Base-by-base conservation (phyloP, 768 basidiomycete genomes). In the Hypsizygus marmoreus region DNA sequence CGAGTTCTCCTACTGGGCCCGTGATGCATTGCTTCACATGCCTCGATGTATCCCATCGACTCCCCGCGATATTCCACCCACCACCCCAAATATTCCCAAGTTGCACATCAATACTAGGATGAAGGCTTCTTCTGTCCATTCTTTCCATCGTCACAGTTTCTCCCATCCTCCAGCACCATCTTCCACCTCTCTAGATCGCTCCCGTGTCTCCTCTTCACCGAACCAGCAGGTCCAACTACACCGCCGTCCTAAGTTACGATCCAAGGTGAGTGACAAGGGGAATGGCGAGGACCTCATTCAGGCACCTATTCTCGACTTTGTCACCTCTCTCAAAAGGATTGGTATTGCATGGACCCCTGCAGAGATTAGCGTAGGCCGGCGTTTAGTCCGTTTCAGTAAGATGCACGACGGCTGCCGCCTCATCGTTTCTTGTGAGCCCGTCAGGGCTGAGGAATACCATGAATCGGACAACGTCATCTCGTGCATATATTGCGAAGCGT, bases 401-500 rank as follows among this genome's bases (percentile, higher is more conserved):
- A 64, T 86, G 6, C 89, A 87, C 62, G 83, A 89, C 42, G 90
- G 89, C 19, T 76, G 82, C 46, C 77, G 74, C 16, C 80, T 98
- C 50, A 84, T 84, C 53, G 78, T 93, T 23, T 82, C 85, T 11
- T 95, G 91, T 65, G 81, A 88, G 44, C 72, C 82, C 13, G 82
- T 97, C 61, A 59, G 71, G 1, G 88, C 88, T 52, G 75, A 84
- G 29, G 84, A 91, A 19, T 95, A 89, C 62, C 68, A 74, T 44
- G 79, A 86, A 28, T 73, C 80, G 22, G 84, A 86, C 61, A 84
- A 83, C 59, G 91, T 95, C 63, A 84, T 98, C 56, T 97, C 94
- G 0, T 98, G 95, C 74, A 97, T 98, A 60, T 91, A 87, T 65
- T 83, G 90, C 43, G 79, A 88, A 45, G 86, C 90, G 45, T 73